Conservation (phyloP, 2,329 filamentous ascomycete species). For the Mycosphaerella arachidis region DNA sequence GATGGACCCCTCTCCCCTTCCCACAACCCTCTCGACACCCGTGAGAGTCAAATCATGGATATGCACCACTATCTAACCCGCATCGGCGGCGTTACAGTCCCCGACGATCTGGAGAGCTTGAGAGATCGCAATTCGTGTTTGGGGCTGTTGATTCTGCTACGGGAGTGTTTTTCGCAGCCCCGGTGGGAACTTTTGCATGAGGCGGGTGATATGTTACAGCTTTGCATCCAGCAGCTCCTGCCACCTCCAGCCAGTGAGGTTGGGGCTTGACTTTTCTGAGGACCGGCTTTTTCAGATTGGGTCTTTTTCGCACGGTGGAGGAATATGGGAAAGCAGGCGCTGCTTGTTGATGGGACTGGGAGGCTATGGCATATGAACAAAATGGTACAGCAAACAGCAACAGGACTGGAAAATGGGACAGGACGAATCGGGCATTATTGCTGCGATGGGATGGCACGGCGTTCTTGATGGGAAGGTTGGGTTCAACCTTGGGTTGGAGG, state of each 20-base stretch:
- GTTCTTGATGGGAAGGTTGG: neutral
- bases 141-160: slow-evolving; percentile 74
- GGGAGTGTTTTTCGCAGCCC: slow-evolving; percentile 74
- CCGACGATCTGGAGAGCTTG: slow-evolving; percentile 70
- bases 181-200: slow-evolving; percentile 91
- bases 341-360: neutral
- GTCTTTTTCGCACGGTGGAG: neutral
- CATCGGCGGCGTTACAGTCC: slow-evolving; percentile 66
- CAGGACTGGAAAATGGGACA: slow-evolving; percentile 3
- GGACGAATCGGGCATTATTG: neutral
- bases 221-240: slow-evolving; percentile 65
- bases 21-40: slow-evolving; percentile 50
- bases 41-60: slow-evolving; percentile 64
- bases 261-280: neutral
- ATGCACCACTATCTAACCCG: slow-evolving; percentile 75
- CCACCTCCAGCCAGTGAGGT: slow-evolving; percentile 18
- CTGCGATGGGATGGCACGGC: neutral
- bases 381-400: neutral
- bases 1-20: slow-evolving; percentile 60
- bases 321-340: neutral
- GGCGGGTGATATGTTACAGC: slow-evolving; percentile 71
- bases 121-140: slow-evolving; percentile 77
- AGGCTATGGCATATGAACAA: neutral
- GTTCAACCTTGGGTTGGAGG: slow-evolving; percentile 13
- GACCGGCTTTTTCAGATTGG: neutral